These are phyloP conservation scores for Neofusicoccum cordaticola DNA, from an alignment of 2,329 filamentous ascomycete species.

Conservation along the genomic window DNA sequence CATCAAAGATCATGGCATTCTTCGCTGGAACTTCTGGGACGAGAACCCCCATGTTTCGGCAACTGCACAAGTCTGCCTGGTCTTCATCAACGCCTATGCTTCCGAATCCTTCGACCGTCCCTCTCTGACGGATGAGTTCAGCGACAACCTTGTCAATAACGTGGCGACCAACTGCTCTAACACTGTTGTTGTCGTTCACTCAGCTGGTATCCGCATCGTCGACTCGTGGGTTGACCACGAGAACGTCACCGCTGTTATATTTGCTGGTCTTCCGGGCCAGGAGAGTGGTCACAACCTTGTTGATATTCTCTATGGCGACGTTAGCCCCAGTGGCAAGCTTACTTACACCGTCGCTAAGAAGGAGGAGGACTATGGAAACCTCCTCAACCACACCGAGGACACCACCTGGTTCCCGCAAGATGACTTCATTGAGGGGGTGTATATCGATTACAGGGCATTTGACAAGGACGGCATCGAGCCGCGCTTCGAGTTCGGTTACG, in stretches of 20 bases:
- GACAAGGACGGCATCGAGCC: constrained; percentile 63
- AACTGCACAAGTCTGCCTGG: constrained; percentile 50
- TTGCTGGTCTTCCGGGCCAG: constrained; percentile 31
- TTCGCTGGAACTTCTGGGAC: constrained; percentile 35
- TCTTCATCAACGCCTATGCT: constrained; percentile 58
- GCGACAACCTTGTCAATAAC: constrained; percentile 40
- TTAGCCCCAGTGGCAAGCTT: constrained; percentile 76
- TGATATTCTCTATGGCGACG: constrained; percentile 26
- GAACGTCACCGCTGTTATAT: constrained; percentile 31
- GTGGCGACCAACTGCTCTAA: constrained; percentile 49
- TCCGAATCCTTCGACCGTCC: constrained; percentile 45
- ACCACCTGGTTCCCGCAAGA: constrained; percentile 19
- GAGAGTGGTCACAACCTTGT: constrained; percentile 28
- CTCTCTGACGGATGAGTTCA: constrained; percentile 44
- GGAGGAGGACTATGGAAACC: constrained; percentile 69
- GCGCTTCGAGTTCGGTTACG: constrained; percentile 66
- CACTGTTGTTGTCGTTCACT: constrained; percentile 49
- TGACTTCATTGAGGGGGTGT: constrained; percentile 47
- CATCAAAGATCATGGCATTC: constrained; percentile 27
- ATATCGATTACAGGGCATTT: constrained; percentile 47
- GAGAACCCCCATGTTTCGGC: constrained; percentile 30
- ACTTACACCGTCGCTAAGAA: constrained; percentile 82
- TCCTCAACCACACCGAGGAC: constrained; percentile 26
- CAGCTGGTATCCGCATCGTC: constrained; percentile 33
- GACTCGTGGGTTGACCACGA: constrained; percentile 32